Percentiles rank a stretch among this genome's conserved stretches.
These are phyloP conservation scores for Penicillium silybi DNA, from an alignment of 495 filamentous ascomycete genomes.

Conservation along the genomic window DNA sequence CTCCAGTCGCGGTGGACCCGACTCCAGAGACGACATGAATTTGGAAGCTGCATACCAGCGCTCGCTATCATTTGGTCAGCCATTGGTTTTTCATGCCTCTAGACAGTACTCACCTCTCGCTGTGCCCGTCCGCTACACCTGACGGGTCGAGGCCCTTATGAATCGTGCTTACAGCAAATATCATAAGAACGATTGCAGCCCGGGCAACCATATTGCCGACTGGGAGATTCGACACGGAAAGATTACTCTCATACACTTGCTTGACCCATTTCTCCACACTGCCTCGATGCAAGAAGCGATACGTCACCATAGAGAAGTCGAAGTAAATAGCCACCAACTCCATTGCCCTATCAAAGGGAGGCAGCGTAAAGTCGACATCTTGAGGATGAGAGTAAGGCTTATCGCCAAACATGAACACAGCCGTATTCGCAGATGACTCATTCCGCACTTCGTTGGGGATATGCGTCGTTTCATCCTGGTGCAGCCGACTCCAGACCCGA, in stretches of 20 bases:
- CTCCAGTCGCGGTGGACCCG: constrained; percentile 41
- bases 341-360: constrained; percentile 31
- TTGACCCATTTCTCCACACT: constrained; percentile 39
- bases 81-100: neutral
- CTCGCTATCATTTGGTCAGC: constrained; percentile 23
- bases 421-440: constrained; percentile 37
- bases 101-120: constrained; percentile 26
- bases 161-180: constrained; percentile 41
- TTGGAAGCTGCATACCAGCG: constrained; percentile 43
- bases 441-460: constrained; percentile 32
- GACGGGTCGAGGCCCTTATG: constrained; percentile 29
- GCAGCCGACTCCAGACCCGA: constrained; percentile 42
- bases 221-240: constrained; percentile 33
- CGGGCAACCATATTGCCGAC: constrained; percentile 36
- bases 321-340: constrained; percentile 42
- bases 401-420: constrained; percentile 44
- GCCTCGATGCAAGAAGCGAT: constrained; percentile 42
- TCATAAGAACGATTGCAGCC: constrained; percentile 42
- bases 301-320: constrained; percentile 47
- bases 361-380: constrained; percentile 31
- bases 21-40: constrained; percentile 39
- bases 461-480: constrained; percentile 37
- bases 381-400: constrained; percentile 34
- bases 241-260: constrained; percentile 34
- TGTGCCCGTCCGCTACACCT: constrained; percentile 16